Percentiles rank a stretch among this genome's conserved stretches.
These are phyloP conservation scores for Tillandsia fasciculata DNA, from an alignment of 176 grass and related monocot species.

Conservation along the genomic window DNA sequence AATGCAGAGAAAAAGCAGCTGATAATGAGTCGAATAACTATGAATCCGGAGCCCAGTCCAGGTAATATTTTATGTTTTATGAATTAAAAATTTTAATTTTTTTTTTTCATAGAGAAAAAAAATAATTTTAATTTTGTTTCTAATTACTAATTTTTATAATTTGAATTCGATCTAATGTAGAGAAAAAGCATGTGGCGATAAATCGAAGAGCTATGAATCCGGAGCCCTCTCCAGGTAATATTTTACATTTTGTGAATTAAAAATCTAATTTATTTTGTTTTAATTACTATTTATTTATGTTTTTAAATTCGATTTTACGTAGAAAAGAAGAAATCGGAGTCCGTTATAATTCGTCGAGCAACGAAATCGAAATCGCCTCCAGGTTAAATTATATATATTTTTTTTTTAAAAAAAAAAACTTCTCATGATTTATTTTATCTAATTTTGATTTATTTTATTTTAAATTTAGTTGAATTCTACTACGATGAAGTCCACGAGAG, in stretches of 20 bases:
- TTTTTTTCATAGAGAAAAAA: too few species aligned
- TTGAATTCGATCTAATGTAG: constrained; percentile 9
- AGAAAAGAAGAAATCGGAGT: constrained; percentile 21
- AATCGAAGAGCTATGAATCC: too few species aligned
- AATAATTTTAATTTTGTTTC: neutral
- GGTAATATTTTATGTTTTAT: too few species aligned
- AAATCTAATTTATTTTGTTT: neutral
- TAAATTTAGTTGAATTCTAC: constrained; percentile 40
- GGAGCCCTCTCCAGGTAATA: too few species aligned
- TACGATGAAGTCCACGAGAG: constrained; percentile 38
- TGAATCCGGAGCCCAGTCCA: too few species aligned
- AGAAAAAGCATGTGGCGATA: constrained; percentile 23
- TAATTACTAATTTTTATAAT: constrained; percentile 15
- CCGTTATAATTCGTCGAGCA: constrained; percentile 18
- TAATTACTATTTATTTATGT: constrained; percentile 5
- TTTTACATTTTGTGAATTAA: too few species aligned
- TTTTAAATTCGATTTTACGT: constrained; percentile 4
- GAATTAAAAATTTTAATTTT: neutral
- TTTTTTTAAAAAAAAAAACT: neutral
- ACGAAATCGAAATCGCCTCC: constrained; percentile 11
- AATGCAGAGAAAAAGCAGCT: constrained; percentile 31
- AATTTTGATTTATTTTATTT: constrained; percentile 5
- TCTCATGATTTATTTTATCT: neutral
- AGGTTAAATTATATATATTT: constrained; percentile 14
- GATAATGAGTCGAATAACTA: neutral